Evolutionary conservation across 208 protist species (phyloP), one percentile per base, ranked within the genome.

Genomic region (Acanthamoeba culbertsoni): DNA sequence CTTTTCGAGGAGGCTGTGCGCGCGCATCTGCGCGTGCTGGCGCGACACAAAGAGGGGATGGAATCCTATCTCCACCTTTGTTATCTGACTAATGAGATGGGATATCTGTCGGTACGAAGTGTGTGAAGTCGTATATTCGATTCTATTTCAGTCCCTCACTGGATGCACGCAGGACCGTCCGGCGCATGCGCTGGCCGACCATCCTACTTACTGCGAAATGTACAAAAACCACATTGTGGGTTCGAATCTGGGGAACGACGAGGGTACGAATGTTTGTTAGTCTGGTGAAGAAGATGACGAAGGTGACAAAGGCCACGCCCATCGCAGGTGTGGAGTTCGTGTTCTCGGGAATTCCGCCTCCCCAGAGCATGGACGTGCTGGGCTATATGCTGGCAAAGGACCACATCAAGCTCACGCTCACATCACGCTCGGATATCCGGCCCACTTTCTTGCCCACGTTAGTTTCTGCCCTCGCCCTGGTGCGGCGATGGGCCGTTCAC

Each of bases 221-320:
- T 82, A 53, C 35, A 20, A 28, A 14, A 4, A 82, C 20, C 20
- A 82, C 37, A 53, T 82, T 5, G 71, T 53, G 71, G 43, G 71
- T 8, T 82, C 71, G 0, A 82, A 82, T 37, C 71, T 82, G n/a
- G 71, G 71, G 8, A 82, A 82, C n/a, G 71, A 82, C n/a, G n/a
- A 6, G 8, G 59, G 59, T n/a, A 68, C 4, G 57, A 0, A 57
- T 23, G 14, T 57, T 3, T 3, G 2, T n/a, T 4, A 12, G 14
- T 63, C 57, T 63, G 7, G 57, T 7, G 12, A 26, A 33, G 55
- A 5, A 26, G 5, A 26, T 62, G 48, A 7, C 55, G 20, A n/a
- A 26, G 5, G 20, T 28, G 55, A n/a, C 5, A 26, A 6, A 4
- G 5, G 55, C 7, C 12, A 6, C 33, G 57, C 57, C 26, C 23